A percentile compares a stretch with the other conserved stretches of the same genome.
These are phyloP conservation scores for Penicillium flavigenum DNA, from an alignment of 495 filamentous ascomycete species.

Conservation along the genomic window DNA sequence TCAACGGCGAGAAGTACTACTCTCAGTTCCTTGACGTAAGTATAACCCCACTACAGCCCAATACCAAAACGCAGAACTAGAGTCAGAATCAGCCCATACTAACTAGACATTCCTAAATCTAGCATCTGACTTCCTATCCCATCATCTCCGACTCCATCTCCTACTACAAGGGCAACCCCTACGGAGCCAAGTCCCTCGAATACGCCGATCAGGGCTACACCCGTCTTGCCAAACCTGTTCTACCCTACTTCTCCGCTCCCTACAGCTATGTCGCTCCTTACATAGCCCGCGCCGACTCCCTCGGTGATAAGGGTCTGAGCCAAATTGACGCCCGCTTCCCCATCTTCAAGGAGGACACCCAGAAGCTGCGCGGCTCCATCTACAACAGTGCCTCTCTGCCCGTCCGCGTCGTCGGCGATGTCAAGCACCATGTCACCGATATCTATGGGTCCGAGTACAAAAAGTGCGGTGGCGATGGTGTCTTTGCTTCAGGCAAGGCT, in stretches of 20 bases:
- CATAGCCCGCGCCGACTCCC: slow-evolving; percentile 71
- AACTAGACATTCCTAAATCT: background rate
- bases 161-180: slow-evolving; percentile 73
- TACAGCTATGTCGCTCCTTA: slow-evolving; percentile 80
- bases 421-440: slow-evolving; percentile 71
- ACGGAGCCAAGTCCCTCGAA: slow-evolving; percentile 77
- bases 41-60: slow-evolving; percentile 11
- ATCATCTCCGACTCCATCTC: slow-evolving; percentile 75
- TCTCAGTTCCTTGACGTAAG: slow-evolving; percentile 69
- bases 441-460: slow-evolving; percentile 74
- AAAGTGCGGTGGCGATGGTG: slow-evolving; percentile 68
- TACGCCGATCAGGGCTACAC: slow-evolving; percentile 67
- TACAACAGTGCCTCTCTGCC: slow-evolving; percentile 66
- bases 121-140: slow-evolving; percentile 87
- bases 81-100: slow-evolving; percentile 1
- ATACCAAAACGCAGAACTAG: background rate
- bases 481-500: slow-evolving; percentile 70
- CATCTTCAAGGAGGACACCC: slow-evolving; percentile 81
- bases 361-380: slow-evolving; percentile 68
- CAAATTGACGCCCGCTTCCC: slow-evolving; percentile 80
- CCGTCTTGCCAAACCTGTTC: slow-evolving; percentile 65
- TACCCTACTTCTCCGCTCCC: slow-evolving; percentile 74
- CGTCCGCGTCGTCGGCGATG: slow-evolving; percentile 60
- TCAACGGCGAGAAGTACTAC: slow-evolving; percentile 67
- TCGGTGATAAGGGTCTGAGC: slow-evolving; percentile 72